Percentiles rank a stretch among this genome's conserved stretches.
These are phyloP conservation scores for Fusarium xyrophilum DNA, from an alignment of 2,329 filamentous ascomycete genomes.

Conservation along the genomic window DNA sequence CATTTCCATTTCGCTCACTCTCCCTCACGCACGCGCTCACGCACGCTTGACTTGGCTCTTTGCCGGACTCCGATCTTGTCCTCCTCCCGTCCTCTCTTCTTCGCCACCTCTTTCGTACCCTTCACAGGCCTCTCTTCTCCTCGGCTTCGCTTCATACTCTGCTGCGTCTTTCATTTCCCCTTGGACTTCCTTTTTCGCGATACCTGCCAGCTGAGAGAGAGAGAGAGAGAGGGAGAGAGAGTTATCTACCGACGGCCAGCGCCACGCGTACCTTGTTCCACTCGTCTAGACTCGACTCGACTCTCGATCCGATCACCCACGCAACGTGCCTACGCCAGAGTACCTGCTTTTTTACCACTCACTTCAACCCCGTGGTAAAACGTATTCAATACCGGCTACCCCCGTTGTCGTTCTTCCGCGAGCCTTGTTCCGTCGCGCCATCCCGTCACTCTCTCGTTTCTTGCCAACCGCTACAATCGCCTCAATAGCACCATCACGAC, in stretches of 20 bases:
- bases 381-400: constrained; percentile 8
- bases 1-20: constrained; percentile 9
- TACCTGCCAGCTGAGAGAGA: not conserved
- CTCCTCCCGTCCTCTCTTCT: not conserved
- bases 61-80: constrained; percentile 27
- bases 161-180: not conserved
- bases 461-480: not conserved
- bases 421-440: constrained; percentile 1
- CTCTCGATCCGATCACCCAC: constrained; percentile 16
- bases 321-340: constrained; percentile 7
- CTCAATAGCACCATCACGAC: not conserved
- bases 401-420: constrained; percentile 3
- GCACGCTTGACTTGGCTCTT: constrained; percentile 1
- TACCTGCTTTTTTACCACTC: constrained; percentile 18
- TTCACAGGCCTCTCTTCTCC: not conserved
- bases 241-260: constrained; percentile 3
- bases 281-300: constrained; percentile 14
- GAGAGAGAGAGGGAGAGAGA: not conserved
- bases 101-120: not conserved
- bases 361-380: not conserved
- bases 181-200: constrained; percentile 5
- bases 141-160: not conserved
- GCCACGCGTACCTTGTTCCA: constrained; percentile 27
- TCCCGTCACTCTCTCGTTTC: constrained; percentile 4
- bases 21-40: not conserved